Base-by-base conservation (phyloP, 169 alveolate genomes). In the Cryptosporidium meleagridis region DNA sequence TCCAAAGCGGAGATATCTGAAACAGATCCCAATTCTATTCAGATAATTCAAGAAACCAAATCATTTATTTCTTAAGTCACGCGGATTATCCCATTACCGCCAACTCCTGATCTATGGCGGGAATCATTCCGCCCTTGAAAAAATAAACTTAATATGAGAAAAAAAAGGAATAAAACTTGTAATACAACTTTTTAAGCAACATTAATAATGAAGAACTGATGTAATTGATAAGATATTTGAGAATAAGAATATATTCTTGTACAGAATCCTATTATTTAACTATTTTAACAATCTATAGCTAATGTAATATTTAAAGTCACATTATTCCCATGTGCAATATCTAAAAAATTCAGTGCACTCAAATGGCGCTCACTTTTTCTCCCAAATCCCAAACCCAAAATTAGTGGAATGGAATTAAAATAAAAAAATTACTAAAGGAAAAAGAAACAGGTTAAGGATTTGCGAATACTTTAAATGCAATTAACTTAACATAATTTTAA, bases 321-420 rank as follows among this genome's bases (percentile, higher is more conserved):
- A 55, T 55, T 16, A 2, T 55, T 21, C 23, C 67, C 67, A 55
- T 55, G 67, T 55, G 35, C 35, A 69, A 39, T 55, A 71, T 71
- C 85, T 71, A 71, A 51, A 29, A 71, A 71, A 52, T 51, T 31
- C 18, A 37, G 23, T 52, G 23, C 85, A 71, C 85, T 71, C 85
- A 29, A 16, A 18, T 71, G 85, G 85, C 85, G 85, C 85, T 69
- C 31, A 51, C 41, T 71, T 37, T 51, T 52, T 71, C 72, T 37
- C 67, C 67, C 67, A 55, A 71, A 71, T 71, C 85, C 85, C 85
- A 51, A 71, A 71, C 85, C 85, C n/a, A 12, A 21, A 33, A 45
- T 29, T 37, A 48, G 16, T 35, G 85, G 31, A 33, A 55, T 21
- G 16, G 16, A 52, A 52, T 33, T 52, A 33, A 70, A 51, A 41